Evolutionary conservation across 2,329 filamentous ascomycete genomes (phyloP).

Genomic region (Ilyonectria destructans): DNA sequence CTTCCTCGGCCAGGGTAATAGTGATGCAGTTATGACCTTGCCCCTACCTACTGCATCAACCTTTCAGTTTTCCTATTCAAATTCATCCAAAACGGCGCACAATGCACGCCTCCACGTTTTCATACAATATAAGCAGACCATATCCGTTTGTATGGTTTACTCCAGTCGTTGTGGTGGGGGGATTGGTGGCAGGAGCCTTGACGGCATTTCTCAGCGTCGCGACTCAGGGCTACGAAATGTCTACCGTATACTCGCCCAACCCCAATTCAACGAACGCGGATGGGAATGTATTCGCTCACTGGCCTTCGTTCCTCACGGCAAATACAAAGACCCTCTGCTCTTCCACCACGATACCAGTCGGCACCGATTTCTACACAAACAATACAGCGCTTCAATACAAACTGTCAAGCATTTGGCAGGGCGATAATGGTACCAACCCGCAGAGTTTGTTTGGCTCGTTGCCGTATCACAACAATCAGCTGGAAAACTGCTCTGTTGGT

Average conservation of each 20-base stretch:
- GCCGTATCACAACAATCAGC: slow-evolving; percentile 9
- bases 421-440: not conserved
- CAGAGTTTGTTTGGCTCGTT: not conserved
- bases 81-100: no score
- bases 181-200: not conserved
- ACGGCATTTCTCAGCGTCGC: slow-evolving; percentile 13
- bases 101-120: slow-evolving; percentile 8
- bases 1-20: no score
- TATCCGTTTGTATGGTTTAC: slow-evolving; percentile 21
- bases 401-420: not conserved
- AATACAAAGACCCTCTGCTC: not conserved
- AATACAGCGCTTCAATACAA: slow-evolving; percentile 19
- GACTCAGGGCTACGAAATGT: slow-evolving; percentile 4
- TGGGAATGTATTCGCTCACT: not conserved
- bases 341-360: not conserved
- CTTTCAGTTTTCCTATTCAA: no score
- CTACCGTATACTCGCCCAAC: not conserved
- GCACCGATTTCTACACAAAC: slow-evolving; percentile 22
- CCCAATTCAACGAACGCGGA: not conserved
- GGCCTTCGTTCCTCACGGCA: slow-evolving; percentile 8
- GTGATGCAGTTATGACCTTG: no score
- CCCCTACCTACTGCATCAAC: no score
- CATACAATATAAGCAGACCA: slow-evolving; percentile 8
- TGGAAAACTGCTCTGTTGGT: slow-evolving; percentile 3
- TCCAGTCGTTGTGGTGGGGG: slow-evolving; percentile 2